These are phyloP conservation scores for Xylaria sp. DNA, from an alignment of 2,329 filamentous ascomycete species.

Conservation along the genomic window DNA sequence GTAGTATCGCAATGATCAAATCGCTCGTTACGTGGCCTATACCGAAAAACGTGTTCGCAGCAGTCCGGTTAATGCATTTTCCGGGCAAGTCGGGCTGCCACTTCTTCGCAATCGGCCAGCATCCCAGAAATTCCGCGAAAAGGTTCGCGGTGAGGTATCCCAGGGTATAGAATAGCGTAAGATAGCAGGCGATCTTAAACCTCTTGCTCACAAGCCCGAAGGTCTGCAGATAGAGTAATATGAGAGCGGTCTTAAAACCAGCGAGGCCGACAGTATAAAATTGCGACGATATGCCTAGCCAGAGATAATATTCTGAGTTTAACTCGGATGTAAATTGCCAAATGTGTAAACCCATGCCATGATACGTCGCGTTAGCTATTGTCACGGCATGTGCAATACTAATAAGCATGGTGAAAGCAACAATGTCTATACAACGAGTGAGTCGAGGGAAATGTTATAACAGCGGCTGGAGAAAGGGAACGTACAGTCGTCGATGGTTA, in stretches of 20 bases:
- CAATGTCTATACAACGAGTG: constrained; percentile 39
- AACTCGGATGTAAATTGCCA: constrained; percentile 48
- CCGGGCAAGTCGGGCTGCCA: constrained; percentile 43
- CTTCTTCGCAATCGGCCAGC: constrained; percentile 46
- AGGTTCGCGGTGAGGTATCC: constrained; percentile 71
- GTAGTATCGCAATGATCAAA: constrained; percentile 47
- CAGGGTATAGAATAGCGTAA: constrained; percentile 54
- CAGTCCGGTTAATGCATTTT: constrained; percentile 44
- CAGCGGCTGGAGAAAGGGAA: neutral
- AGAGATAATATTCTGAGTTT: constrained; percentile 47
- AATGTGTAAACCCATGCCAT: constrained; percentile 49
- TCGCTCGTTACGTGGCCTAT: constrained; percentile 48
- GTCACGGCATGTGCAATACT: constrained; percentile 44
- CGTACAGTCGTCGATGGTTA: constrained; percentile 47
- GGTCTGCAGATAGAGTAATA: constrained; percentile 47
- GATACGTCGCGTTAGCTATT: constrained; percentile 46
- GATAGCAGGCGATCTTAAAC: constrained; percentile 46
- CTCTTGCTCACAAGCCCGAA: constrained; percentile 44
- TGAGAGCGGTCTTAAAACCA: constrained; percentile 47
- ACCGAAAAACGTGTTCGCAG: constrained; percentile 46
- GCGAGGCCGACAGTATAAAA: constrained; percentile 47
- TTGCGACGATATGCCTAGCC: constrained; percentile 48
- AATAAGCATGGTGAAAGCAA: constrained; percentile 44
- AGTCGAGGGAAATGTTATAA: neutral
- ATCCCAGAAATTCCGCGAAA: constrained; percentile 51